Conservation (phyloP, 2,329 filamentous ascomycete species). For the Exophiala alcalophila region DNA sequence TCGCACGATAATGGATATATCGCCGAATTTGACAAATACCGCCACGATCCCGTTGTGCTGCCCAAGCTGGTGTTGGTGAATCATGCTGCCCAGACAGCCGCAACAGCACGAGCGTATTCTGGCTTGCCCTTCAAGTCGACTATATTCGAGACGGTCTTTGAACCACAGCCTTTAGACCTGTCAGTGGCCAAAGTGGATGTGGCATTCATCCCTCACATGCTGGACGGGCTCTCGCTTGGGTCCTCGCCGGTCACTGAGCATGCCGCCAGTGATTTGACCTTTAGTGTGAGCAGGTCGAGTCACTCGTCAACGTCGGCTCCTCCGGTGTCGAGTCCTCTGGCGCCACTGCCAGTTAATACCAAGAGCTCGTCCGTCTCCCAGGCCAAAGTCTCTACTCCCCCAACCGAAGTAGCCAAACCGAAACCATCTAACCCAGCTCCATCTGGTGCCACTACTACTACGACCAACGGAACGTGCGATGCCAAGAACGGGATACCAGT, state of each 20-base stretch:
- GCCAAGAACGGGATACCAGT: conserved; percentile 40
- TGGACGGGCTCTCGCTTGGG: conserved; percentile 1
- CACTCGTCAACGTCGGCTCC: conserved; percentile 12
- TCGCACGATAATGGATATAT: conserved; percentile 61
- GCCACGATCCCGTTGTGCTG: conserved; percentile 19
- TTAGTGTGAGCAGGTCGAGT: conserved; percentile 10
- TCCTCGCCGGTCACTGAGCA: conserved; percentile 2
- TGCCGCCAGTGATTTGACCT: conserved; percentile 4
- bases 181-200: conserved; percentile 2
- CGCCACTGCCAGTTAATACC: conserved; percentile 10
- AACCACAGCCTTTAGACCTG: conserved; percentile 17
- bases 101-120: conserved; percentile 13
- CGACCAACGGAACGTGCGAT: conserved; percentile 4
- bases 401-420: conserved; percentile 13
- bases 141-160: conserved; percentile 25
- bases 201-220: background rate
- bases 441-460: too few relatives aligned
- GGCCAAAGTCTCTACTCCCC: conserved; percentile 9
- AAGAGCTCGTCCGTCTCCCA: background rate
- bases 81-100: conserved; percentile 17
- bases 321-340: conserved; percentile 10
- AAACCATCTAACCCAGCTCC: conserved; percentile 33
- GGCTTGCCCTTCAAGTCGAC: conserved; percentile 18
- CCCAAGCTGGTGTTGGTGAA: conserved; percentile 24
- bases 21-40: conserved; percentile 54